Conservation (phyloP, 306 rosid genomes). For the Albizia julibrissin region DNA sequence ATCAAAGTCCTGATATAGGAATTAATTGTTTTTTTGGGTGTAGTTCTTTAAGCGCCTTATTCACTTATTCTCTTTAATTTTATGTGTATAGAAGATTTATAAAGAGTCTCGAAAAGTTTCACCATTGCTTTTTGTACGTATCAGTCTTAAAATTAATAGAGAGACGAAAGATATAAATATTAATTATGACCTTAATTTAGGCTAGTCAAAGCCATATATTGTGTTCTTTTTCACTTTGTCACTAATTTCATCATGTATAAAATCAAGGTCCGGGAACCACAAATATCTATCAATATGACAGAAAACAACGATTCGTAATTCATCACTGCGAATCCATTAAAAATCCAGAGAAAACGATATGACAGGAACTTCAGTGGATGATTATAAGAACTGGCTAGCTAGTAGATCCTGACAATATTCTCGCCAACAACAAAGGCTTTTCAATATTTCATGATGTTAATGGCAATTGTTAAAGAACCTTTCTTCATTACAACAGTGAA, state of each 20-base stretch:
- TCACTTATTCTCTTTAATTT: background rate
- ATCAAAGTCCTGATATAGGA: background rate
- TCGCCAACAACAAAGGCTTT: background rate
- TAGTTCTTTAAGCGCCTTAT: background rate
- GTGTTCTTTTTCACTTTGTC: constrained; percentile 4
- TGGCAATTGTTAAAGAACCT: background rate
- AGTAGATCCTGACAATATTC: background rate
- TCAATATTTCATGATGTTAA: background rate
- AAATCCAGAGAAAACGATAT: constrained; percentile 39
- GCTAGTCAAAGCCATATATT: background rate
- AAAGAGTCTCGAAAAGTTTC: background rate
- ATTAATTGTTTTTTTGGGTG: background rate
- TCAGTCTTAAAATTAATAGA: constrained; percentile 6
- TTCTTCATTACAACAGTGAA: background rate
- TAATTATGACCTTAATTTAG: background rate
- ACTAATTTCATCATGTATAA: constrained; percentile 14
- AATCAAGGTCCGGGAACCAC: constrained; percentile 23
- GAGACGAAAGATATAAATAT: constrained; percentile 14
- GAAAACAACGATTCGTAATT: constrained; percentile 33
- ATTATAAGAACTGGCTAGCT: background rate
- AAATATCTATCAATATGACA: constrained; percentile 23
- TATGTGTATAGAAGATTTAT: background rate
- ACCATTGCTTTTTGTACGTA: background rate
- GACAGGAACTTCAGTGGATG: constrained; percentile 31
- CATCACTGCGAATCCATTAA: constrained; percentile 35